Percentiles rank a stretch among this genome's conserved stretches.
phyloP scores from a whole-genome alignment of 2,329 filamentous ascomycete genomes.

The Mollisia scopiformis region DNA sequence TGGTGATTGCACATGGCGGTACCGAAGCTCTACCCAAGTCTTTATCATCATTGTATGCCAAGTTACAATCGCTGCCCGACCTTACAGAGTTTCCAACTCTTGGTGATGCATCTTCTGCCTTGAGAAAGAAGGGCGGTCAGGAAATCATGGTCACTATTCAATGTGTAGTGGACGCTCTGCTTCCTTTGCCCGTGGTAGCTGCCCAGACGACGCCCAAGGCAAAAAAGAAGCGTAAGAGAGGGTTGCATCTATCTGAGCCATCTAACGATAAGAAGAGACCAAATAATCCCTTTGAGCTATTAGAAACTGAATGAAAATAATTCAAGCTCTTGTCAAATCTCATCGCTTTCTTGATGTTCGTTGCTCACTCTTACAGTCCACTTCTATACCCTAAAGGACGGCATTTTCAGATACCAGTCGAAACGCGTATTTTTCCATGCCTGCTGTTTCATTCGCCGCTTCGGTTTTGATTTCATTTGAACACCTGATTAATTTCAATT shows the following conservation, averaged over 20 bases:
- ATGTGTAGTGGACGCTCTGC: conserved; percentile 12
- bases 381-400: too few species aligned
- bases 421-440: too few species aligned
- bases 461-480: too few species aligned
- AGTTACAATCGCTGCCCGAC: conserved; percentile 29
- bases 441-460: too few species aligned
- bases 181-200: conserved; percentile 16
- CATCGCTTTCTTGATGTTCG: too few species aligned
- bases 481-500: too few species aligned
- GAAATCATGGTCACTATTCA: not conserved
- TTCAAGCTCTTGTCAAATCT: too few species aligned
- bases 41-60: conserved; percentile 13
- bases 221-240: conserved; percentile 30
- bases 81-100: conserved; percentile 23
- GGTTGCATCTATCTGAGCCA: not conserved
- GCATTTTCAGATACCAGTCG: too few species aligned
- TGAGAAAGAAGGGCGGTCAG: conserved; percentile 8
- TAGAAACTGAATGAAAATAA: conserved; percentile 24
- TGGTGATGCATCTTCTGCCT: conserved; percentile 6
- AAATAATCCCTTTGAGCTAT: conserved; percentile 30
- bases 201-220: not conserved
- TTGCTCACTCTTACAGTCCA: too few species aligned
- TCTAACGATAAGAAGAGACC: conserved; percentile 6
- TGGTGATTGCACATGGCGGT: conserved; percentile 17
- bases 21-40: conserved; percentile 8